Conservation (phyloP, 805 yeast species). For the Saccharomycopsis fodiens region DNA sequence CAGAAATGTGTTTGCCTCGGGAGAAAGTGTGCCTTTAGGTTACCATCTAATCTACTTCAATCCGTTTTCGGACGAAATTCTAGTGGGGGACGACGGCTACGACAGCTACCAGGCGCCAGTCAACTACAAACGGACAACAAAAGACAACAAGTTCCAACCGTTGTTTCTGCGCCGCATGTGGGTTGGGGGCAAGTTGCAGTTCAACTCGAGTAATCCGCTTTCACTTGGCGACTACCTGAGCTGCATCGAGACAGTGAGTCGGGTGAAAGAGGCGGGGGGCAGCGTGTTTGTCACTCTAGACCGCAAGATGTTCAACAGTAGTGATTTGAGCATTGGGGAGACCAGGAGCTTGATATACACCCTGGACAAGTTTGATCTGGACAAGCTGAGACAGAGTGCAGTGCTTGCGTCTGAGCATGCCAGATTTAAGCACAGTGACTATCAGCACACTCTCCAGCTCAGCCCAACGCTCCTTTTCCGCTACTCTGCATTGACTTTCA, state of each 20-base stretch:
- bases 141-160: conserved; percentile 14
- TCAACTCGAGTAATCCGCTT: conserved; percentile 28
- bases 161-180: conserved; percentile 63
- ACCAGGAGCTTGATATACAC: conserved; percentile 57
- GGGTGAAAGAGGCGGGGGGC: conserved; percentile 30
- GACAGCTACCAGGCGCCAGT: conserved; percentile 70
- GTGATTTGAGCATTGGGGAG: conserved; percentile 38
- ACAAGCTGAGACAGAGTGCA: conserved; percentile 22
- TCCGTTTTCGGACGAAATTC: conserved; percentile 41
- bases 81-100: conserved; percentile 67
- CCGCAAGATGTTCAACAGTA: conserved; percentile 35
- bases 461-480: conserved; percentile 42
- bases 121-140: conserved; percentile 6
- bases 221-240: conserved; percentile 31
- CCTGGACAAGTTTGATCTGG: conserved; percentile 27
- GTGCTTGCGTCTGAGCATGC: background rate
- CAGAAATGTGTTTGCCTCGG: background rate
- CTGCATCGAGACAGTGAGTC: conserved; percentile 48
- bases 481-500: conserved; percentile 71
- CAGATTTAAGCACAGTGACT: conserved; percentile 7
- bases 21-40: conserved; percentile 36
- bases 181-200: conserved; percentile 61
- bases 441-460: conserved; percentile 29
- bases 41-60: conserved; percentile 64
- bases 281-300: conserved; percentile 48